Evolutionary conservation across 768 basidiomycete species (phyloP), one percentile per base, ranked within the genome.

Genomic region (Termitomyces sp.): DNA sequence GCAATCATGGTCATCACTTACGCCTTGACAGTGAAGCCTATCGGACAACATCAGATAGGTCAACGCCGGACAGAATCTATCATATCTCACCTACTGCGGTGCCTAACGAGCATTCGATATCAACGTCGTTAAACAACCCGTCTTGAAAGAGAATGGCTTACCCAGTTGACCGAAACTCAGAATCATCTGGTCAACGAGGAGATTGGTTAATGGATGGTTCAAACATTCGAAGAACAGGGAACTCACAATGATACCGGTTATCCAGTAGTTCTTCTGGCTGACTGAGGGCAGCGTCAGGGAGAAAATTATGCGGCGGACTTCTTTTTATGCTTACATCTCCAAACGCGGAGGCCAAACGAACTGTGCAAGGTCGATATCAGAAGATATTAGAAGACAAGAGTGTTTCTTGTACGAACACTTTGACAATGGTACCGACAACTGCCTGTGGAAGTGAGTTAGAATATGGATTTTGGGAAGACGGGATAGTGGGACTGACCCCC

Each of bases 261-360:
- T 71, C 58, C 62, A 78, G 18, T 76, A 63, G 57, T 86, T 88
- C 32, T 73, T 70, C 33, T 76, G 70, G 69, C 85, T 86, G 59
- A 88, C 85, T 87, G 48, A 47, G 49, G 38, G 13, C 20, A 0
- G 29, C 10, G 23, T 49, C 18, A 41, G 42, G 43, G 12, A 51
- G 29, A 5, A 31, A 23, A 47, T n/a, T 15, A 33, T 5, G 7
- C 16, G 47, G 12, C 27, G 18, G 5, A 44, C 15, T 32, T 36
- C 15, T 32, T 36, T 6, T 16, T 20, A 20, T 13, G 63, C 76
- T 60, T 63, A 86, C 85, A 87, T 68, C 85, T 67, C 80, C 83
- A 88, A 20, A 87, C 85, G 25, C 84, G 77, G 49, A 84, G 64
- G 0, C 75, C 78, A 53, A 86, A 86, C 47, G 76, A 75, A 31